Conservation (phyloP, 495 filamentous ascomycete species). For the Lasiosphaeria miniovina region DNA sequence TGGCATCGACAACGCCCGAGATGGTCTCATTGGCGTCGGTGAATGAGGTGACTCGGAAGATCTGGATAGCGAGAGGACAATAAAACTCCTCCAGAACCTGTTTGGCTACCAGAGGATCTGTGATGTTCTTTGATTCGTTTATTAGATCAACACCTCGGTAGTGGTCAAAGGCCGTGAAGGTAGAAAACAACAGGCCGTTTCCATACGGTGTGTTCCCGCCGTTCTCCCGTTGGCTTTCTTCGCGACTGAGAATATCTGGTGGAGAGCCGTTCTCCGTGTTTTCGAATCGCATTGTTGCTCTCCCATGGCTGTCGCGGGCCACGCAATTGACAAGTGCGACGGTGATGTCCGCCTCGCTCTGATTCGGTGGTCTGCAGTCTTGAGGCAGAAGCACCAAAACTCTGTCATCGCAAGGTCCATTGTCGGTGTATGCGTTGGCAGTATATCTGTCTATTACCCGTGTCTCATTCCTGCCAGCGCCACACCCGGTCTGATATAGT, state of each 20-base stretch:
- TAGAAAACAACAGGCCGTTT: not conserved
- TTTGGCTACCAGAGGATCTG: not conserved
- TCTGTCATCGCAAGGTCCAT: not conserved
- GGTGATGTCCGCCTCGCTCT: not conserved
- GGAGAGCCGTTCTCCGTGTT: not conserved
- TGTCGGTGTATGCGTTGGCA: not conserved
- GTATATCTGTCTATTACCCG: not conserved
- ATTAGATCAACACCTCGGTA: not conserved
- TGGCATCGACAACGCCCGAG: not conserved
- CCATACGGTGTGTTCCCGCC: not conserved
- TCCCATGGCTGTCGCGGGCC: not conserved
- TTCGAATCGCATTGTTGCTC: not conserved
- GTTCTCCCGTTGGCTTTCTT: not conserved
- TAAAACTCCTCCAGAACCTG: not conserved
- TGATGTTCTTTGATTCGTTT: not conserved
- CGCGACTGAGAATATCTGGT: not conserved
- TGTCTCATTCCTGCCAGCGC: not conserved
- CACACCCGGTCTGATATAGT: not conserved
- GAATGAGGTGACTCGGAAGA: not conserved
- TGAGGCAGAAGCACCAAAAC: not conserved
- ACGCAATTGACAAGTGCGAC: not conserved
- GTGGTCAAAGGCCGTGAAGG: not conserved
- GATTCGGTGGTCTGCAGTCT: not conserved
- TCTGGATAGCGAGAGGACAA: not conserved
- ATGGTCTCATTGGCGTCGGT: not conserved